Evolutionary conservation across 2,329 filamentous ascomycete genomes (phyloP).

Genomic region (Thielaviopsis euricoi): DNA sequence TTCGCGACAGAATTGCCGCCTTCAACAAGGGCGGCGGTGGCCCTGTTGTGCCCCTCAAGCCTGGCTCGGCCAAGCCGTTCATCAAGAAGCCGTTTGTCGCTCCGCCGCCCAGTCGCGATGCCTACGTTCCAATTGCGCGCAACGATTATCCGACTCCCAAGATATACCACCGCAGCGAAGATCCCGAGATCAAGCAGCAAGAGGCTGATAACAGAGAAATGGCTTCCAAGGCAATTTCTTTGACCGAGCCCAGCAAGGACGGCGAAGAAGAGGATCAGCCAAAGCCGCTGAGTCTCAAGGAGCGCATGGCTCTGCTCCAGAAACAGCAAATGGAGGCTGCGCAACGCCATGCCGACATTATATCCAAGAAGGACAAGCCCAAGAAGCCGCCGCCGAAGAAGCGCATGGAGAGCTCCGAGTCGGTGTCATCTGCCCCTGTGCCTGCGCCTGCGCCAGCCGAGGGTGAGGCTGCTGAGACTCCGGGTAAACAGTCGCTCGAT

Average conservation of each 20-base stretch:
- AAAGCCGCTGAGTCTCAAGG: constrained; percentile 85
- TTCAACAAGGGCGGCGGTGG: constrained; percentile 85
- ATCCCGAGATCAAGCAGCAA: constrained; percentile 52
- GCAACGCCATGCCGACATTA: constrained; percentile 60
- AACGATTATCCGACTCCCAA: constrained; percentile 56
- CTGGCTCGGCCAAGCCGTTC: constrained; percentile 54
- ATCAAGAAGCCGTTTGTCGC: constrained; percentile 96
- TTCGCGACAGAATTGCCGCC: constrained; percentile 88
- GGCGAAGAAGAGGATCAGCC: constrained; percentile 60
- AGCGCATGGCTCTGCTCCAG: constrained; percentile 84
- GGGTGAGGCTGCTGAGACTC: constrained; percentile 30
- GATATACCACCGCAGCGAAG: constrained; percentile 75
- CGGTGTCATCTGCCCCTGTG: constrained; percentile 15
- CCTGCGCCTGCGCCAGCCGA: constrained; percentile 30
- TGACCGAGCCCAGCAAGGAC: constrained; percentile 29
- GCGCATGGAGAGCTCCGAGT: constrained; percentile 31
- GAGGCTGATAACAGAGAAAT: constrained; percentile 49
- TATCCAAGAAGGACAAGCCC: constrained; percentile 72
- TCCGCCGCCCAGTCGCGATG: constrained; percentile 80
- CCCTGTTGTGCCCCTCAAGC: constrained; percentile 81
- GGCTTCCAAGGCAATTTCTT: constrained; percentile 51
- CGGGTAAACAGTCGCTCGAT: constrained; percentile 35
- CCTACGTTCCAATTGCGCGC: constrained; percentile 59
- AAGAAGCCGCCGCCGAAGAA: constrained; percentile 57
- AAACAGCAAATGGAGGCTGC: constrained; percentile 88